A percentile compares a stretch with the other conserved stretches of the same genome.
Evolutionary conservation across 768 basidiomycete species (phyloP).

Genomic region (Serendipita sp.): DNA sequence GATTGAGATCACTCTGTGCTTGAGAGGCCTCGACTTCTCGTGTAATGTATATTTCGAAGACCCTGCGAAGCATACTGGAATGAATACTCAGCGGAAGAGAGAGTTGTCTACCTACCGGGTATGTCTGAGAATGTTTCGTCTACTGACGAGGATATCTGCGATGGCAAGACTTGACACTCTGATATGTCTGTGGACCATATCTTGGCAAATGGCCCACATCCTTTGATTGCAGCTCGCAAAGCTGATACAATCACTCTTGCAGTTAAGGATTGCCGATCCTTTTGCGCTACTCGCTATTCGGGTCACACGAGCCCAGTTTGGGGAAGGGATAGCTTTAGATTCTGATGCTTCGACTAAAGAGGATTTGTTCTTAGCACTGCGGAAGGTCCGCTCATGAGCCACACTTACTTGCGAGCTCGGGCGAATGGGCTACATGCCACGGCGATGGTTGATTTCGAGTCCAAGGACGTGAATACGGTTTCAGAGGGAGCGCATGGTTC

Average conservation of each 20-base stretch:
- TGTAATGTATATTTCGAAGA: conserved; percentile 1
- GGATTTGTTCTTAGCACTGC: neutral
- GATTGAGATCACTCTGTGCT: conserved; percentile 3
- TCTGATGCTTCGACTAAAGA: no score
- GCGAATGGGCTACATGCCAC: neutral
- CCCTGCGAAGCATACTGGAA: neutral
- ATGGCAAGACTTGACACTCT: neutral
- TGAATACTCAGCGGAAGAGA: neutral
- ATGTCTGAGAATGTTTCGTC: neutral
- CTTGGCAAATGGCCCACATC: neutral
- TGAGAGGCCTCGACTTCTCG: neutral
- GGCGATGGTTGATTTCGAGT: neutral
- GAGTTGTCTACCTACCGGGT: neutral
- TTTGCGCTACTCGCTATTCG: neutral
- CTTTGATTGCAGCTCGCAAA: neutral
- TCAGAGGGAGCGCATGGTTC: neutral
- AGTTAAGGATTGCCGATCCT: neutral
- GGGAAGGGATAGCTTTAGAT: neutral
- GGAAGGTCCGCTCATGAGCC: no score
- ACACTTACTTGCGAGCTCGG: no score
- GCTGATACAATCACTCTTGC: neutral
- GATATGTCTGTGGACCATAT: neutral
- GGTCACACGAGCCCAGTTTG: neutral
- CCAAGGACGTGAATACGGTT: conserved; percentile 1
- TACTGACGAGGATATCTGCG: neutral